These are phyloP conservation scores for Zarea fungicola DNA, from an alignment of 2,329 filamentous ascomycete species.

Conservation along the genomic window DNA sequence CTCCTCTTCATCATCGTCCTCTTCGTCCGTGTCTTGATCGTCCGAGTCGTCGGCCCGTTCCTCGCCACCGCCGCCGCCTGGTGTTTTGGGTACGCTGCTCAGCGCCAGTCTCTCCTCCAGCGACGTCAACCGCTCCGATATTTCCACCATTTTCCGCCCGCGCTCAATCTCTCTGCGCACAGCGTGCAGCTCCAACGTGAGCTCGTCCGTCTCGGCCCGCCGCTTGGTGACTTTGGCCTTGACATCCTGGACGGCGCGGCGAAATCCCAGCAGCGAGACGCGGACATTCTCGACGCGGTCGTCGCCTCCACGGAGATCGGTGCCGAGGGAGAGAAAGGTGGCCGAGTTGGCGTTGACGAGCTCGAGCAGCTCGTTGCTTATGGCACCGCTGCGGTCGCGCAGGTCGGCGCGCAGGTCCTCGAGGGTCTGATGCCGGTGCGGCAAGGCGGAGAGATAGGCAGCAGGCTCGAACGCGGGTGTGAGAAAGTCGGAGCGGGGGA, in stretches of 20 bases:
- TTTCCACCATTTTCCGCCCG: slow-evolving; percentile 59
- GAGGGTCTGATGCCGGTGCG: slow-evolving; percentile 88
- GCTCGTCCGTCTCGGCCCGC: slow-evolving; percentile 54
- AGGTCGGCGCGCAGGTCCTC: slow-evolving; percentile 88
- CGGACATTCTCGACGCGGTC: slow-evolving; percentile 87
- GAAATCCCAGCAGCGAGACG: slow-evolving; percentile 80
- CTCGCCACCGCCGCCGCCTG: slow-evolving; percentile 4
- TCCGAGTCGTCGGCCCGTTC: slow-evolving; percentile 10
- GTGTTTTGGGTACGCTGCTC: slow-evolving; percentile 28
- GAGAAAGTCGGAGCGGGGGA: slow-evolving; percentile 80
- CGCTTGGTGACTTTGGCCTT: slow-evolving; percentile 59
- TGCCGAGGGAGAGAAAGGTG: slow-evolving; percentile 79
- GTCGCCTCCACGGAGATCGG: slow-evolving; percentile 77
- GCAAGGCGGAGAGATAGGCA: slow-evolving; percentile 72
- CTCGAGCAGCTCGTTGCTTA: slow-evolving; percentile 84
- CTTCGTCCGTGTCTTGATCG: slow-evolving; percentile 22
- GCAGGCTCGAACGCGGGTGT: slow-evolving; percentile 71
- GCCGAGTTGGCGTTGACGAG: slow-evolving; percentile 95
- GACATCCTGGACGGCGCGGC: slow-evolving; percentile 73
- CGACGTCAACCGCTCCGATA: slow-evolving; percentile 56
- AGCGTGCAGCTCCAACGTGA: slow-evolving; percentile 62
- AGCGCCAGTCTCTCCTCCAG: slow-evolving; percentile 61
- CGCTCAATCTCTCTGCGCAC: slow-evolving; percentile 59
- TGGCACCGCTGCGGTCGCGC: slow-evolving; percentile 69
- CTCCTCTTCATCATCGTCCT: slow-evolving; percentile 38